Evolutionary conservation across 805 yeast genomes (phyloP).

Genomic region (Yarrowia yakushimensis): DNA sequence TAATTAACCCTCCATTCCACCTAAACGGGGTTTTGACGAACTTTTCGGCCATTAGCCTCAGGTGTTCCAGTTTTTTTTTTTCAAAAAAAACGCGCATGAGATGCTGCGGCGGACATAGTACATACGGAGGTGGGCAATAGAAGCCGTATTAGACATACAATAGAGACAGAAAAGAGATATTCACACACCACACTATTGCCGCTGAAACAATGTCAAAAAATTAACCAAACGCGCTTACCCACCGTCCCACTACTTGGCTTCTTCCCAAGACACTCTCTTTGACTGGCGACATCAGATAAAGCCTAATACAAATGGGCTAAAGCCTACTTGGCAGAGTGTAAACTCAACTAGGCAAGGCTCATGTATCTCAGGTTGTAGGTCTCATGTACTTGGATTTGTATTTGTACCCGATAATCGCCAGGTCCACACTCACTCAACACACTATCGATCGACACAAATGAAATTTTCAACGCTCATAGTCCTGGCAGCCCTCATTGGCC

Average conservation of each 20-base stretch:
- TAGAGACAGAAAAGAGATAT: no score
- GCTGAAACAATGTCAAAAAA: no score
- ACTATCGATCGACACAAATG: not conserved
- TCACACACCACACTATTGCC: no score
- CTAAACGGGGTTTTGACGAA: not conserved
- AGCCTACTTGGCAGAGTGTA: not conserved
- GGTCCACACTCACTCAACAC: not conserved
- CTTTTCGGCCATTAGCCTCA: not conserved
- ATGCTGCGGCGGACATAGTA: not conserved
- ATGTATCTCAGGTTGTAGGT: not conserved
- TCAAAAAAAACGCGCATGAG: slow-evolving; percentile 23
- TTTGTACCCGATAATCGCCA: not conserved
- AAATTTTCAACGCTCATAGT: not conserved
- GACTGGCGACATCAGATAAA: not conserved
- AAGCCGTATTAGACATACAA: no score
- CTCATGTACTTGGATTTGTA: not conserved
- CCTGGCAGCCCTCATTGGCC: not conserved
- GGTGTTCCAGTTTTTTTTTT: not conserved
- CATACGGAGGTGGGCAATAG: no score
- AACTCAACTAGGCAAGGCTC: slow-evolving; percentile 3
- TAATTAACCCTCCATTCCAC: not conserved
- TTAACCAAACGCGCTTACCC: no score
- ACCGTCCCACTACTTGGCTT: no score
- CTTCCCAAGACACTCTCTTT: not conserved
- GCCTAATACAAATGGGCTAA: not conserved